Evolutionary conservation across 2,329 filamentous ascomycete species (phyloP), one percentile per base, ranked within the genome.

Genomic region (Dactylellina haptotyla): DNA sequence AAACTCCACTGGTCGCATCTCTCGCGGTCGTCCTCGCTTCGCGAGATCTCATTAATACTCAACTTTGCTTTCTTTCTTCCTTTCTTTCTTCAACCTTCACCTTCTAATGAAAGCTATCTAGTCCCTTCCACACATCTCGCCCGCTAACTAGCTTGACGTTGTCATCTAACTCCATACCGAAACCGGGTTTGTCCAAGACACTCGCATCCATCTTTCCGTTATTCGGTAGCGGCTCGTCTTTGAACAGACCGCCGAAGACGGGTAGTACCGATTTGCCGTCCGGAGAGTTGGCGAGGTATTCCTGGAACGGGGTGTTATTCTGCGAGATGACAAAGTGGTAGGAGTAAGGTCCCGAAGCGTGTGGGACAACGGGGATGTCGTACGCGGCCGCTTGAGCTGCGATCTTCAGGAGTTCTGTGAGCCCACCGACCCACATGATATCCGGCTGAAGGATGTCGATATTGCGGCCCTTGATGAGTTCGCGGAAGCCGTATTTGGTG

Each of bases 251-350:
- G 34, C 93, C 93, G 81, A 97, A 97, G 4, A 97, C 93, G 1
- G 93, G 93, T 75, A 94, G 83, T 16, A 97, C 93, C 75, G 88
- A 93, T 84, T 92, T 91, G 53, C 93, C 93, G 78, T 97, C 93
- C 0, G 93, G 87, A 1, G 92, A 96, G 83, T 97, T 97, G 77
- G 93, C 93, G 23, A 97, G 86, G 79, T 97, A 97, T 82, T 97
- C 93, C 81, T 97, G 93, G 85, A 97, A 97, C 3, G 93, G 93
- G 12, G 90, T 91, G 83, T 97, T 96, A 75, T 91, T 88, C 82
- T 97, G 93, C 46, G 92, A 96, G 74, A 97, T 89, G 76, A 97
- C 93, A 80, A 96, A 97, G 82, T 97, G 93, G 82, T 97, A 97
- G 79, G 91, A 95, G 83, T 97, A 97, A 2, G 93, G 91, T 0